These are phyloP conservation scores for Euphorbia schlechtendalii DNA, from an alignment of 441 rosid genomes.

Conservation along the genomic window DNA sequence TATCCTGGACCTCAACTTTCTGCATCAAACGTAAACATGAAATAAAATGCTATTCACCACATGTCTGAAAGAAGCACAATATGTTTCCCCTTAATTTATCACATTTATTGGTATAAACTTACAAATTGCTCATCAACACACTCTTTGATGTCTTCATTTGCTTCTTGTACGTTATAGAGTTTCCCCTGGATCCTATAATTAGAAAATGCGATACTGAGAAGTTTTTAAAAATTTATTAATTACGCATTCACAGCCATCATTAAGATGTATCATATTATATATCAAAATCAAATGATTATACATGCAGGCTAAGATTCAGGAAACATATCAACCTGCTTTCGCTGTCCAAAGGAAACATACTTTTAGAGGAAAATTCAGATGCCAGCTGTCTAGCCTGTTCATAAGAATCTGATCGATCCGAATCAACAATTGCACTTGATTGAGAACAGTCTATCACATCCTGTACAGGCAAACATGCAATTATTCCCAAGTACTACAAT, in stretches of 20 bases:
- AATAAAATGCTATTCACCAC: neutral
- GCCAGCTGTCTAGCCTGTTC: slow-evolving; percentile 39
- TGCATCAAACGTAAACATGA: slow-evolving; percentile 24
- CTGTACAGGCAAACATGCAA: slow-evolving; percentile 35
- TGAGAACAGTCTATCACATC: slow-evolving; percentile 44
- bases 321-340: slow-evolving; percentile 48
- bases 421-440: slow-evolving; percentile 32
- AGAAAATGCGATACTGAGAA: slow-evolving; percentile 13
- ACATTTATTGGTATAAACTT: slow-evolving; percentile 19
- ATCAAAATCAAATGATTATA: neutral
- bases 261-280: neutral
- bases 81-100: slow-evolving; percentile 8
- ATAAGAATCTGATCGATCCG: slow-evolving; percentile 25
- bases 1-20: slow-evolving; percentile 30
- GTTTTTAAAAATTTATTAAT: neutral
- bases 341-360: slow-evolving; percentile 30
- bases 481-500: neutral
- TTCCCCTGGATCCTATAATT: slow-evolving; percentile 36
- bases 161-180: slow-evolving; percentile 28
- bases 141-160: slow-evolving; percentile 26
- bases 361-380: slow-evolving; percentile 37
- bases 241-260: neutral
- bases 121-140: slow-evolving; percentile 34
- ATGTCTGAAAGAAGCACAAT: slow-evolving; percentile 10
- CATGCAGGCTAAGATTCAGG: neutral